phyloP scores from a whole-genome alignment of 371 early-diverging fungal species.

The Mortierella sp. region DNA sequence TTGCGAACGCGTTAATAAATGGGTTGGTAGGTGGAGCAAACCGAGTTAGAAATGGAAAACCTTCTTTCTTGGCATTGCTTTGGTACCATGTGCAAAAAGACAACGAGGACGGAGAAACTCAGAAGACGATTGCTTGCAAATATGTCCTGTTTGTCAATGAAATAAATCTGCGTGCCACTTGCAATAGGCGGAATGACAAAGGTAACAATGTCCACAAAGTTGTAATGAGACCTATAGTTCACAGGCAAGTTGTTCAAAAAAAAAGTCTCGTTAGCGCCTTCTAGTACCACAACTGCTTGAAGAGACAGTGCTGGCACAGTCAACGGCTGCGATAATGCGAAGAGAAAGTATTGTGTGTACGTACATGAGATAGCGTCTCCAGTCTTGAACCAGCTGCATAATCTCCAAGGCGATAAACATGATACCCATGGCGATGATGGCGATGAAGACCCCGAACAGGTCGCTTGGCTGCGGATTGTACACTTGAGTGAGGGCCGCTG shows the following conservation, averaged over 20 bases:
- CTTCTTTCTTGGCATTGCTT: neutral
- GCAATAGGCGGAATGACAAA: conserved; percentile 15
- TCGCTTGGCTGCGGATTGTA: neutral
- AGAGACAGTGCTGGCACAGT: too few relatives aligned
- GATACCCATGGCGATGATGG: neutral
- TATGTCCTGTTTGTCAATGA: neutral
- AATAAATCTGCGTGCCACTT: neutral
- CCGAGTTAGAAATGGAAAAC: too few relatives aligned
- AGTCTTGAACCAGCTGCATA: neutral
- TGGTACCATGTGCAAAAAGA: conserved; percentile 15
- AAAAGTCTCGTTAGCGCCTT: neutral
- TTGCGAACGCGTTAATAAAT: too few relatives aligned
- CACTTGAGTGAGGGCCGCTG: conserved; percentile 10
- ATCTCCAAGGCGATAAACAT: conserved; percentile 14
- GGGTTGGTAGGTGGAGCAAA: too few relatives aligned
- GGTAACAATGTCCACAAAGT: conserved; percentile 10
- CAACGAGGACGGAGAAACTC: conserved; percentile 13
- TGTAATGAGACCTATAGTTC: conserved; percentile 16
- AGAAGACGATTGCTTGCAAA: neutral
- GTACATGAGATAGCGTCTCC: neutral
- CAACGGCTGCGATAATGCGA: neutral
- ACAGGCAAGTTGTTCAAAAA: neutral
- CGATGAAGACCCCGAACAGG: conserved; percentile 1
- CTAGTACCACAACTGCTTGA: too few relatives aligned
- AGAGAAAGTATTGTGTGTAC: neutral